These are phyloP conservation scores for Antitrichia curtipendula DNA, from an alignment of 225 moss, liverwort and hornwort species.

Conservation along the genomic window DNA sequence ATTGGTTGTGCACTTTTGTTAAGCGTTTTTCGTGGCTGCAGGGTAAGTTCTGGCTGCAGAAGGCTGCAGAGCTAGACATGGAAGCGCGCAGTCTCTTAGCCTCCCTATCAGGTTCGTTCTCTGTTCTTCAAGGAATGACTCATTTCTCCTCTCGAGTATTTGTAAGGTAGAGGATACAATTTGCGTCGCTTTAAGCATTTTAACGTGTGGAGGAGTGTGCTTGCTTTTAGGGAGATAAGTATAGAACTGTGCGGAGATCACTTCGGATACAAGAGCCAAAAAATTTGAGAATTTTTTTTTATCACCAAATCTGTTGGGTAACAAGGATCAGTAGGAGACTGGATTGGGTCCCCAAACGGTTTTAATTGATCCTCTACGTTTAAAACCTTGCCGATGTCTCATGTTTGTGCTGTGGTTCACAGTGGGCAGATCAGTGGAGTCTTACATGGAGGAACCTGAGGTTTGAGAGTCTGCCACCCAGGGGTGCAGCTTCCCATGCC, in stretches of 20 bases:
- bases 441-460: slow-evolving; percentile 50
- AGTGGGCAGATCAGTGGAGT: slow-evolving; percentile 50
- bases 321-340: background rate
- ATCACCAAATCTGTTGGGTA: background rate
- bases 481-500: background rate
- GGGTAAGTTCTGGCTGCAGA: slow-evolving; percentile 52
- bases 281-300: background rate
- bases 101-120: slow-evolving; percentile 34
- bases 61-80: slow-evolving; percentile 44
- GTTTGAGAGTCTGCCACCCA: background rate
- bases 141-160: background rate
- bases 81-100: slow-evolving; percentile 48
- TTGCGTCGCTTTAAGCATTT: background rate
- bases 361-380: background rate
- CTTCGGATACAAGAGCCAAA: background rate
- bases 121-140: background rate
- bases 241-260: background rate
- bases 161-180: background rate
- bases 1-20: background rate
- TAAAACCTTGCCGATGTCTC: background rate
- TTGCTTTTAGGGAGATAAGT: background rate
- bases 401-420: slow-evolving; percentile 3
- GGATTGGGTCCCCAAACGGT: background rate
- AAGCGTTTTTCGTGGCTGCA: background rate
- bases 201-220: background rate